These are phyloP conservation scores for Boletus coccyginus DNA, from an alignment of 768 basidiomycete species.

Conservation along the genomic window DNA sequence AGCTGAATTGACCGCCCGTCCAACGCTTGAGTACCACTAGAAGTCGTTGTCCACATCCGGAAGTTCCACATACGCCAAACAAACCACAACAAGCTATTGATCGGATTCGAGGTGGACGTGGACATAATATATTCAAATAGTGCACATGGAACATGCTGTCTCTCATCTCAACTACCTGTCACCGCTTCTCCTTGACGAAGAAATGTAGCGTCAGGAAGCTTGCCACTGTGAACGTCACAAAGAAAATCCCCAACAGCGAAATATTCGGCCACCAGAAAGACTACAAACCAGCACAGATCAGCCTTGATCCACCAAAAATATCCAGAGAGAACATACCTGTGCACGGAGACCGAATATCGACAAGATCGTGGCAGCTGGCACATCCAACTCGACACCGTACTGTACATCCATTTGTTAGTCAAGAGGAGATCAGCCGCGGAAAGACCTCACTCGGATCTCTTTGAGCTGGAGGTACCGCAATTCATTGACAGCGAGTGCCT, in stretches of 20 bases:
- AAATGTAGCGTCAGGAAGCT: conserved; percentile 83
- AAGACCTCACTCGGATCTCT: conserved; percentile 72
- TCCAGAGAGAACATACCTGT: conserved; percentile 48
- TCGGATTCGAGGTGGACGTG: background rate
- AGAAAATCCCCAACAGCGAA: conserved; percentile 79
- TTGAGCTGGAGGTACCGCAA: conserved; percentile 90
- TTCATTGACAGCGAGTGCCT: conserved; percentile 97
- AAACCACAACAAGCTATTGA: conserved; percentile 10
- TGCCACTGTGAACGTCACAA: conserved; percentile 69
- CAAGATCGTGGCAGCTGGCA: conserved; percentile 93
- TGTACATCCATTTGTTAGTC: conserved; percentile 32
- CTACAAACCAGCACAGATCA: conserved; percentile 28
- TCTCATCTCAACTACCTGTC: conserved; percentile 8
- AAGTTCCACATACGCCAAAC: conserved; percentile 23
- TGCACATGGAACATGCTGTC: background rate
- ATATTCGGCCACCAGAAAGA: conserved; percentile 99
- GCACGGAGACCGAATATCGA: conserved; percentile 91
- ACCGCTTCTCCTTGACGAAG: conserved; percentile 77
- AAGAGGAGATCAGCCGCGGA: background rate
- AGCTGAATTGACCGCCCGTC: conserved; percentile 3
- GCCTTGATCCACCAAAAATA: background rate
- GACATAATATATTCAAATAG: background rate
- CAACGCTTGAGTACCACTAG: background rate
- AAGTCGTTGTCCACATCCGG: background rate
- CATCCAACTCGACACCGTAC: conserved; percentile 96